Conservation (phyloP, 1,284 basidiomycete species). For the Phaffia rhodozyma region DNA sequence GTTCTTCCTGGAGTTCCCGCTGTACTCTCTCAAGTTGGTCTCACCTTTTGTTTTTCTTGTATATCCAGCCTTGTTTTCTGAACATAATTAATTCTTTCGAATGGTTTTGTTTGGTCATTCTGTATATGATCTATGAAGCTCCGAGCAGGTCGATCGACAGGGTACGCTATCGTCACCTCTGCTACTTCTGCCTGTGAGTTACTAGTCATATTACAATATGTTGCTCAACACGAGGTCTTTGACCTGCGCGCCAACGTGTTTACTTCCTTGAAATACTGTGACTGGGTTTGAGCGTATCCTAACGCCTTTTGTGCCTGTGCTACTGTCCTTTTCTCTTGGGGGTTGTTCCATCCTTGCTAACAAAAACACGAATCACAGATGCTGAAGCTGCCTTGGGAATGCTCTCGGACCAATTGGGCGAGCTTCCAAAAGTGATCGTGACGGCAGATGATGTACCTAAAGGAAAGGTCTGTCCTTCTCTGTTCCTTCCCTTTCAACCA, state of each 20-base stretch:
- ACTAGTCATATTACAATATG: too few species aligned
- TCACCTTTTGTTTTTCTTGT: neutral
- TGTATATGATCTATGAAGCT: neutral
- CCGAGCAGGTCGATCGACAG: neutral
- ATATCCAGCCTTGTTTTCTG: neutral
- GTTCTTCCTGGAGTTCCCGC: constrained; percentile 14
- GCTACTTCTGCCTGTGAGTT: constrained; percentile 11
- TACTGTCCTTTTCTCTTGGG: constrained; percentile 1
- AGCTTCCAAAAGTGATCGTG: constrained; percentile 6
- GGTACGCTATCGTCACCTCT: constrained; percentile 11
- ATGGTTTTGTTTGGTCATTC: neutral
- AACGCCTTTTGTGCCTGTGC: neutral
- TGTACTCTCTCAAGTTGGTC: neutral
- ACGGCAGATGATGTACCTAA: neutral
- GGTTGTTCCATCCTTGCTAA: neutral
- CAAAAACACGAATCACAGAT: too few species aligned
- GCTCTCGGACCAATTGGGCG: neutral
- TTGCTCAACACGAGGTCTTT: neutral
- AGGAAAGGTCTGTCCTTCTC: neutral
- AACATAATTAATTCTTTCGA: neutral
- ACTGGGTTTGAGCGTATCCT: neutral
- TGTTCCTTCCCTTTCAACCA: neutral
- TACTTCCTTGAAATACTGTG: neutral
- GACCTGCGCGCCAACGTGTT: neutral
- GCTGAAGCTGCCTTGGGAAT: too few species aligned